Conservation (phyloP, 441 rosid genomes). For the Arabidopsis lyrata region DNA sequence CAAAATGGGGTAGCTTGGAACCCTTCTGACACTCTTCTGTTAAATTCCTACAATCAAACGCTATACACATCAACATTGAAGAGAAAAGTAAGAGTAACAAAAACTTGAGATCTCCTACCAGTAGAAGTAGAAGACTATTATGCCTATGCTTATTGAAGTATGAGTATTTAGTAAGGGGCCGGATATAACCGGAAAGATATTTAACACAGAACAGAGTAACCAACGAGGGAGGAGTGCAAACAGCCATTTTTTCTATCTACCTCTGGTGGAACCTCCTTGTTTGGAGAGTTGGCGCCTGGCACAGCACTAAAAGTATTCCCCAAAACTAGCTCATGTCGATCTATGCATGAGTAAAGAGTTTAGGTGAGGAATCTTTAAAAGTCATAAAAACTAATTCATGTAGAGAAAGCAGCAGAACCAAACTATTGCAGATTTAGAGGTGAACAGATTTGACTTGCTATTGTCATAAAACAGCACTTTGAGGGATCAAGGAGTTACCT, state of each 20-base stretch:
- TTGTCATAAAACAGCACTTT: neutral
- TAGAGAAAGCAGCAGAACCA: slow-evolving; percentile 10
- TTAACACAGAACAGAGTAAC: neutral
- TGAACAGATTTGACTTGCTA: neutral
- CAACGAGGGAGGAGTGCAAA: neutral
- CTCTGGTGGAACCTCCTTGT: slow-evolving; percentile 86
- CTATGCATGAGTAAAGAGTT: slow-evolving; percentile 51
- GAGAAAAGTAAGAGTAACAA: slow-evolving; percentile 4
- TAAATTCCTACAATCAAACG: slow-evolving; percentile 67
- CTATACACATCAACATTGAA: slow-evolving; percentile 20
- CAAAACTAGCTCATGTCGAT: slow-evolving; percentile 81
- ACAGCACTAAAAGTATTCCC: slow-evolving; percentile 79
- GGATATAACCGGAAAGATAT: neutral
- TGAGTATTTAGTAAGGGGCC: neutral
- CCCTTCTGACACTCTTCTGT: slow-evolving; percentile 75
- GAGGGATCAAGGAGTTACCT: slow-evolving; percentile 55
- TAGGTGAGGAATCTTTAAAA: neutral
- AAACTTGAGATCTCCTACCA: neutral
- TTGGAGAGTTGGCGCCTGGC: slow-evolving; percentile 66
- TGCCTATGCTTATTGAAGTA: neutral
- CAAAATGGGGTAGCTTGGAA: slow-evolving; percentile 95
- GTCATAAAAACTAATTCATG: neutral
- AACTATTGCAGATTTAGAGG: too few relatives aligned
- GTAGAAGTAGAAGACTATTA: slow-evolving; percentile 7
- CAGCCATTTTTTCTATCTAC: slow-evolving; percentile 39